Evolutionary conservation across 371 early-diverging fungal genomes (phyloP), one percentile per base, ranked within the genome.

Genomic region (Mucor lusitanicus): DNA sequence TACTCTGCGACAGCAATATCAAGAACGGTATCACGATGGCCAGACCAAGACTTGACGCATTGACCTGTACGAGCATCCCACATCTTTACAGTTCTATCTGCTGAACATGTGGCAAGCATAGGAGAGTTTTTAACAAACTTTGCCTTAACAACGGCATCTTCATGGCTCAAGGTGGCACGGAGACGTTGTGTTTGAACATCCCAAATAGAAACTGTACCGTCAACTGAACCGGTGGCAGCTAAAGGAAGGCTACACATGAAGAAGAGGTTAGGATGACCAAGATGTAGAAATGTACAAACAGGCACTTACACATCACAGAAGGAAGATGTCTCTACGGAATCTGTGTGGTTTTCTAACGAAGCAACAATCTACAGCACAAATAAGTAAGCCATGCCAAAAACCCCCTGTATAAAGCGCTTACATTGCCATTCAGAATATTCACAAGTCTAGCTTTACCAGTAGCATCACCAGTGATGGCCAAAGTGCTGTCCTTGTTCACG

Each of bases 21-120:
- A 70, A 98, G 80, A 42, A 99, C 88, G 12, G 91, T 80, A 65
- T 94, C 94, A 73, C 91, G 91, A 72, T 98, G 98, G 39, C 99
- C 99, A 54, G 81, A 69, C 87, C 89, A 96, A 7, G 75, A 77
- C 66, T 88, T 87, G 62, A 89, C 71, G 57, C 85, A 88, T 58
- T 85, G 72, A 0, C 94, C 94, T 12, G 93, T 91, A 67, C 95
- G 80, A 44, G 87, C 83, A 82, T 97, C 97, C 97, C 97, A 97
- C 59, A 93, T 70, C 54, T 89, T 87, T 5, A 94, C 87, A 0
- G 91, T 88, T 35, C 86, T 78, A 69, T 96, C 97, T 17, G 87
- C 87, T 6, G 95, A 93, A 59, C 90, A 87, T 19, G 92, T 81
- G 0, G 87, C 83, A 35, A 96, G 65, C 65, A 88, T 68, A 30